Conservation (phyloP, 1,139 yeast genomes). For the Taphrina pruni region DNA sequence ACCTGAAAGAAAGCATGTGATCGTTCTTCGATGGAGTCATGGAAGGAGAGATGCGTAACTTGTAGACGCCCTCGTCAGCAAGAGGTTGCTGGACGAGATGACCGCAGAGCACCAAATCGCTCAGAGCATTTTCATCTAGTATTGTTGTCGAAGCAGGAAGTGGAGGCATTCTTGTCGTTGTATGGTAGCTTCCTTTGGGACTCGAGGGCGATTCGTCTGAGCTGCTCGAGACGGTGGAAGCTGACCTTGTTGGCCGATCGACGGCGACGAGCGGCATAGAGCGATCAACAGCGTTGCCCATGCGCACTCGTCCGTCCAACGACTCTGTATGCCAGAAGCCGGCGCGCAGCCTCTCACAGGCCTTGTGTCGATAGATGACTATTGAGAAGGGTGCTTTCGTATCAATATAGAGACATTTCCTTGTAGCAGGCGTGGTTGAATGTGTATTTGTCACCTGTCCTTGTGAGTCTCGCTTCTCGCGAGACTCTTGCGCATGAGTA, state of each 20-base stretch:
- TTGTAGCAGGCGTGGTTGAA: neutral
- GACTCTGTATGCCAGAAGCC: slow-evolving; percentile 34
- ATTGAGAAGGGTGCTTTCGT: slow-evolving; percentile 8
- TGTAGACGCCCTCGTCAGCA: slow-evolving; percentile 2
- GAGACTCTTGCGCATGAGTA: neutral
- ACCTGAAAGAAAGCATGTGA: slow-evolving; percentile 15
- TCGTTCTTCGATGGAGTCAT: slow-evolving; percentile 8
- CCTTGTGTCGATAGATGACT: slow-evolving; percentile 2
- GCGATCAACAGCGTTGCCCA: slow-evolving; percentile 32
- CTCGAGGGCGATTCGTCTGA: neutral
- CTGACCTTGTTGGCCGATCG: neutral
- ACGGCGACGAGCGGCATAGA: neutral
- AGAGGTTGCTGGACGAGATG: neutral
- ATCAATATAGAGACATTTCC: slow-evolving; percentile 8
- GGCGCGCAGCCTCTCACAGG: slow-evolving; percentile 8
- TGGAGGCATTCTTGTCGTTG: neutral
- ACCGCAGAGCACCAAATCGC: slow-evolving; percentile 3
- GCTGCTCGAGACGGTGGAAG: neutral
- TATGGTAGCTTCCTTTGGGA: neutral
- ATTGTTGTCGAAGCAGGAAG: neutral
- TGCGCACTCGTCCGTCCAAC: slow-evolving; percentile 14
- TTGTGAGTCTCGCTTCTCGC: neutral
- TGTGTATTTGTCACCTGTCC: neutral
- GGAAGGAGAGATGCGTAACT: slow-evolving; percentile 20
- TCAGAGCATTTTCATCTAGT: neutral